Evolutionary conservation across 2,329 filamentous ascomycete genomes (phyloP).

Genomic region (Stagonosporopsis tanaceti): DNA sequence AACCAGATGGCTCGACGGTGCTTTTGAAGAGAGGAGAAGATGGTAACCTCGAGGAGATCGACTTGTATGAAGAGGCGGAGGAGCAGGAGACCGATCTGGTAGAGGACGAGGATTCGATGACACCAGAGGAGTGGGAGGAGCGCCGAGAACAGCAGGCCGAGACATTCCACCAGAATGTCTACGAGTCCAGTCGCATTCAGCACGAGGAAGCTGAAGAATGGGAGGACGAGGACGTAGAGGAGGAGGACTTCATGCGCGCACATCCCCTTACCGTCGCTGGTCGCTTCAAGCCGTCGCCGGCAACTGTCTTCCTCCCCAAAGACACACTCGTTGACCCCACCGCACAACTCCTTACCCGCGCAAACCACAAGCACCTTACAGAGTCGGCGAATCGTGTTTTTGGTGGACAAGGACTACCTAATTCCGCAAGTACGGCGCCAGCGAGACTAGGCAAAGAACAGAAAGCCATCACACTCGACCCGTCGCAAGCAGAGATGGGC

Average conservation of each 20-base stretch:
- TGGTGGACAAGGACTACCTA: slow-evolving; percentile 77
- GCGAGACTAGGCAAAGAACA: slow-evolving; percentile 64
- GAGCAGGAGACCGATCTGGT: slow-evolving; percentile 43
- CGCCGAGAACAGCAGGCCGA: slow-evolving; percentile 44
- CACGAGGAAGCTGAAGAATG: slow-evolving; percentile 53
- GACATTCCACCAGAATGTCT: slow-evolving; percentile 44
- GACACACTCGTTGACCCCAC: slow-evolving; percentile 75
- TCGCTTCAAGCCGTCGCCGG: slow-evolving; percentile 76
- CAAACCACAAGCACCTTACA: slow-evolving; percentile 74
- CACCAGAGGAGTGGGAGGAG: slow-evolving; percentile 45
- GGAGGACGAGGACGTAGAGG: slow-evolving; percentile 41
- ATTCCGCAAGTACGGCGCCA: slow-evolving; percentile 74
- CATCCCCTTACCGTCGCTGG: slow-evolving; percentile 79
- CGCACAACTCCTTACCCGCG: slow-evolving; percentile 69
- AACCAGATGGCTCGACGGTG: slow-evolving; percentile 41
- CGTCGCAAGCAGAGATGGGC: slow-evolving; percentile 71
- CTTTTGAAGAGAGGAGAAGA: slow-evolving; percentile 64
- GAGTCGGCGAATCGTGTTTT: slow-evolving; percentile 76
- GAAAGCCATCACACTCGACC: slow-evolving; percentile 69
- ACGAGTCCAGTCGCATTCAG: slow-evolving; percentile 54
- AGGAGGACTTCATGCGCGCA: slow-evolving; percentile 61
- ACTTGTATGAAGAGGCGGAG: slow-evolving; percentile 43
- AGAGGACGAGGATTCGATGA: slow-evolving; percentile 41
- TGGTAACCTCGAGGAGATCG: slow-evolving; percentile 69
- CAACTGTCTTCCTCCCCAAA: slow-evolving; percentile 77